phyloP scores from a whole-genome alignment of 164 flowering plant genomes.

The Stephania yunnanensis region DNA sequence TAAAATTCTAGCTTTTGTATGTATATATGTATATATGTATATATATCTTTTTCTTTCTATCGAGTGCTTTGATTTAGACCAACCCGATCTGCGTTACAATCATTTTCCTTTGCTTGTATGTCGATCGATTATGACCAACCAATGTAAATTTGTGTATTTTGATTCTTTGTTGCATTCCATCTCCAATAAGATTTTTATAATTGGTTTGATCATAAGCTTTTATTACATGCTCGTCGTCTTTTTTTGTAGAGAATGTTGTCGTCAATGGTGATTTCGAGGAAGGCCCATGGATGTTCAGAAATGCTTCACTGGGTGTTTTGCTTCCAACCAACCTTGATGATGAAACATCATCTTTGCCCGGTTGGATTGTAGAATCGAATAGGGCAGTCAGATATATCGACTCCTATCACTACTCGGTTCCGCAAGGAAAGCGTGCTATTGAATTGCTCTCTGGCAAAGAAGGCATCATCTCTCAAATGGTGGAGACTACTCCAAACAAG shows the following conservation, averaged over 20 bases:
- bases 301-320: constrained; percentile 74
- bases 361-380: constrained; percentile 92
- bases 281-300: constrained; percentile 90
- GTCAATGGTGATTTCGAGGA: constrained; percentile 84
- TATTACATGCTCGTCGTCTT: too few species aligned
- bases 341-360: constrained; percentile 72
- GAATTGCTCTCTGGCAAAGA: constrained; percentile 93
- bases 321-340: constrained; percentile 94
- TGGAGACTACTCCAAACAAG: constrained; percentile 59
- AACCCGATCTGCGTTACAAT: background rate
- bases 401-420: constrained; percentile 68
- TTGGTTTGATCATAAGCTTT: too few species aligned
- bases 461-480: constrained; percentile 96
- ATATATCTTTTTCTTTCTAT: background rate
- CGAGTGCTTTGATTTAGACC: background rate
- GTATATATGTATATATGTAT: too few species aligned
- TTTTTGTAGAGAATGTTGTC: constrained; percentile 64
- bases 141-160: too few species aligned
- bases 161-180: too few species aligned
- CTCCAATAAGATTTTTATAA: too few species aligned
- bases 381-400: constrained; percentile 85
- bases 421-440: constrained; percentile 76
- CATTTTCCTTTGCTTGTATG: background rate
- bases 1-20: background rate
- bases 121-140: background rate